A percentile compares a stretch with the other conserved stretches of the same genome.
Evolutionary conservation across 768 basidiomycete species (phyloP).

Genomic region (Mycena polygramma): DNA sequence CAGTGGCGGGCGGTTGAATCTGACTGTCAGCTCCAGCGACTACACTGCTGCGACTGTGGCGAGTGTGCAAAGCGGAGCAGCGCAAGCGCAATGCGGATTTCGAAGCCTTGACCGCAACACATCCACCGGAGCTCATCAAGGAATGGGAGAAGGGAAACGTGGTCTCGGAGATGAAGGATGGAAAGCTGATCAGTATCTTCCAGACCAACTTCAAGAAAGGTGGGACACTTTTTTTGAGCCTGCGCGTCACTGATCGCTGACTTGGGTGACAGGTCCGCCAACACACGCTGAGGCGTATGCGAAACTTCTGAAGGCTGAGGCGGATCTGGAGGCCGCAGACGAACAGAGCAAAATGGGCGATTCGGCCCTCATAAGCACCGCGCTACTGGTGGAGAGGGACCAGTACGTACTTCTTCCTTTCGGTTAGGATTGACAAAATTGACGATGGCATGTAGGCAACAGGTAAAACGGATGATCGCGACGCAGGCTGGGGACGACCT

Average conservation of each 20-base stretch:
- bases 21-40: neutral
- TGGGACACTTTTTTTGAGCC: neutral
- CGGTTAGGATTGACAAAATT: neutral
- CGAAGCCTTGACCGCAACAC: neutral
- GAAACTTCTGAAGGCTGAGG: slow-evolving; percentile 7
- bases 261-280: slow-evolving; percentile 19
- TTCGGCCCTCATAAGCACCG: neutral
- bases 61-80: neutral
- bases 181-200: slow-evolving; percentile 11
- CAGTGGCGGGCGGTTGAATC: neutral
- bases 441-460: neutral
- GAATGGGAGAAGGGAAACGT: neutral
- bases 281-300: slow-evolving; percentile 21
- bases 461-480: neutral
- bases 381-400: neutral
- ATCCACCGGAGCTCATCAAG: neutral
- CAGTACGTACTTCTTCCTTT: neutral
- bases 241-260: neutral
- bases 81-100: neutral
- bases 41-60: neutral
- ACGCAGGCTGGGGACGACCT: neutral
- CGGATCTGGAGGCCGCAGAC: neutral
- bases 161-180: neutral
- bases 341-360: neutral
- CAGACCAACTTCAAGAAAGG: slow-evolving; percentile 1